Base-by-base conservation (phyloP, 2,329 filamentous ascomycete species). In the Shiraia sp. region DNA sequence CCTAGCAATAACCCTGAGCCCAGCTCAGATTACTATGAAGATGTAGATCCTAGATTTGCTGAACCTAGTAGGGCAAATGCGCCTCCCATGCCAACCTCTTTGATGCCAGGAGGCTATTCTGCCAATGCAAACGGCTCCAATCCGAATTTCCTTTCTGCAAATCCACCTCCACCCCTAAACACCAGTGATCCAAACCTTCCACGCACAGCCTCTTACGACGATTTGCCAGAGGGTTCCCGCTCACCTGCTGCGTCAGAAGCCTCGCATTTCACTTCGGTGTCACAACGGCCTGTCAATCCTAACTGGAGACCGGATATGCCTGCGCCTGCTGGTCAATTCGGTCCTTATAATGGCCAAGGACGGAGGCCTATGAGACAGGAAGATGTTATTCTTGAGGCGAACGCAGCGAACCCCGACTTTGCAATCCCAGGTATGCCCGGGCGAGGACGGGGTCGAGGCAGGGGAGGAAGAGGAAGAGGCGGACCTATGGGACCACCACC, bases 191-290 rank as follows among this genome's bases (percentile, higher is more conserved):
- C 59, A n/a, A 57, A 55, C 63, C 68, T 72, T 44, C 64, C 68
- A 41, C 59, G 62, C 19, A 73, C 72, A 37, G 72, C 74, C 24
- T 77, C 76, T 12, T 84, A 82, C 53, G 87, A 90, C 49, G 82
- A 87, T 48, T 65, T 85, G 25, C 80, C 79, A 30, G 79, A 80
- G 50, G 79, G 78, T 33, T 74, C 79, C 31, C 80, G 87, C 57
- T 92, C 85, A 58, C 90, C 88, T 23, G 73, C 69, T 9, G 81
- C 85, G 57, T 92, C 87, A 49, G 89, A 96, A 61, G 80, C 82
- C 16, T 92, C 85, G 32, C 88, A 87, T 56, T 96, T 96, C 70
- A 96, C 92, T 1, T 93, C 88, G 9, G 86, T 97, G 32, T 92
- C 87, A 0, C 90, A 96, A 69, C 81, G 92, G 24, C 87, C 88